Percentiles rank a stretch among this genome's conserved stretches.
These are phyloP conservation scores for Cryomyces minteri DNA, from an alignment of 495 filamentous ascomycete genomes.

Conservation along the genomic window DNA sequence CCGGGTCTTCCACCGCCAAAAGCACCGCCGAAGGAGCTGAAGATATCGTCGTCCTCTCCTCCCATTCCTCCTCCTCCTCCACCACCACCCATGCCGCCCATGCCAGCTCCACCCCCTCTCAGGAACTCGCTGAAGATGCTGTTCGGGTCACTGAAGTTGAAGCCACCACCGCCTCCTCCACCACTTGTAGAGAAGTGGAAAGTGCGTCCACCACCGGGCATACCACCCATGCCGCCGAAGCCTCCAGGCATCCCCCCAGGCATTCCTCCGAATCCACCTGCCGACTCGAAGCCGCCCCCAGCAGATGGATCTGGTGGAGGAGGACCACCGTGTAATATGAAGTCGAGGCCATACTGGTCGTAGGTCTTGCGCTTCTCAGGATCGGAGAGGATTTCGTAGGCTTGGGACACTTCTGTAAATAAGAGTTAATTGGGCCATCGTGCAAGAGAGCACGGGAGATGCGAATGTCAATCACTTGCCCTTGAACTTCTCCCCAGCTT, in stretches of 20 bases:
- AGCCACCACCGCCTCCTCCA: slow-evolving; percentile 22
- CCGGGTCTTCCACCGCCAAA: slow-evolving; percentile 22
- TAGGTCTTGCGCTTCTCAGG: slow-evolving; percentile 94
- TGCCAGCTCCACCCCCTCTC: slow-evolving; percentile 28
- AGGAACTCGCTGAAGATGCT: slow-evolving; percentile 75
- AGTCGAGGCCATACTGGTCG: slow-evolving; percentile 88
- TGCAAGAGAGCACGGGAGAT: slow-evolving; percentile 1
- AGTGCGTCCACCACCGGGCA: slow-evolving; percentile 30
- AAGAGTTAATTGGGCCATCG: slow-evolving; percentile 6
- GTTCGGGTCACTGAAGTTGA: slow-evolving; percentile 55
- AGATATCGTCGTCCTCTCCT: slow-evolving; percentile 33
- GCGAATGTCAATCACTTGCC: slow-evolving; percentile 27
- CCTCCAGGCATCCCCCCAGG: slow-evolving; percentile 18
- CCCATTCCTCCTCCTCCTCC: slow-evolving; percentile 21
- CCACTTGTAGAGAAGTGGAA: slow-evolving; percentile 58
- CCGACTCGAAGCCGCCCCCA: slow-evolving; percentile 27
- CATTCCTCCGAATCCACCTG: slow-evolving; percentile 12
- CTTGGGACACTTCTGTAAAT: slow-evolving; percentile 65
- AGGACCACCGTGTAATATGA: slow-evolving; percentile 67
- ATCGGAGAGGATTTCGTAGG: slow-evolving; percentile 94
- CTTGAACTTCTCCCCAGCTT: slow-evolving; percentile 67
- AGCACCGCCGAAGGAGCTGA: slow-evolving; percentile 23
- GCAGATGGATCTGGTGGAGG: slow-evolving; percentile 42
- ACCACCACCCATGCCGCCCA: slow-evolving; percentile 28
- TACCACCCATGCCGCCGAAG: slow-evolving; percentile 30